Conservation (phyloP, 495 filamentous ascomycete species). For the Parathielavia appendiculata region DNA sequence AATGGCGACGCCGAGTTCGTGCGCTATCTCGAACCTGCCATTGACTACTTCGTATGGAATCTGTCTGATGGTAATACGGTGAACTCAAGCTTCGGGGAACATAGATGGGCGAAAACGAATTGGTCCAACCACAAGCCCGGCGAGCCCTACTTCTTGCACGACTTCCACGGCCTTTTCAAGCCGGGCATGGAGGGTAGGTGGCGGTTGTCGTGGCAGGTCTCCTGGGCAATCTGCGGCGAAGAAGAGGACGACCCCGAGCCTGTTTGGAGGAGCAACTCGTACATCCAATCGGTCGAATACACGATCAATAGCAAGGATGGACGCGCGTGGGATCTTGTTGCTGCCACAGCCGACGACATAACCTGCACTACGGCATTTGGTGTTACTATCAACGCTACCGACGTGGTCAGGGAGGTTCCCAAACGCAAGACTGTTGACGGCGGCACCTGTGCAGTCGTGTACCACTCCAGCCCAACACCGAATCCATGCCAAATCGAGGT, state of each 20-base stretch:
- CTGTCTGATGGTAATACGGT: neutral
- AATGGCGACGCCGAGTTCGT: constrained; percentile 28
- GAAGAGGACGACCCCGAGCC: neutral
- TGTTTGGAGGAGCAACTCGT: neutral
- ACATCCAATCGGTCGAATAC: constrained; percentile 1
- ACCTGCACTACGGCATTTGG: neutral
- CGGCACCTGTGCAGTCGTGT: neutral
- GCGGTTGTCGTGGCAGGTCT: constrained; percentile 22
- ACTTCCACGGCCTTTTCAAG: neutral
- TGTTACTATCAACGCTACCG: neutral
- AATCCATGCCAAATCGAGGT: constrained; percentile 15
- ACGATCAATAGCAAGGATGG: constrained; percentile 25
- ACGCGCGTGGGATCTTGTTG: constrained; percentile 26
- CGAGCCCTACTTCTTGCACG: constrained; percentile 27
- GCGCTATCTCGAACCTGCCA: neutral
- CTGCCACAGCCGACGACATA: constrained; percentile 23
- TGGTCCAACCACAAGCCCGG: constrained; percentile 26
- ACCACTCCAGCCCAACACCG: neutral
- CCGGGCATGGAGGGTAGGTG: constrained; percentile 16
- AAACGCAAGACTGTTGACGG: neutral
- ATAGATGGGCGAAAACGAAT: constrained; percentile 5
- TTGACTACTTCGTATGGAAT: constrained; percentile 14
- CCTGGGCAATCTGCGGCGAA: constrained; percentile 18
- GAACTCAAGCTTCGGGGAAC: too few relatives aligned
- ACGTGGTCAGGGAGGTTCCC: neutral